These are phyloP conservation scores for Nymphaea thermarum DNA, from an alignment of 164 flowering plant species.

Conservation along the genomic window DNA sequence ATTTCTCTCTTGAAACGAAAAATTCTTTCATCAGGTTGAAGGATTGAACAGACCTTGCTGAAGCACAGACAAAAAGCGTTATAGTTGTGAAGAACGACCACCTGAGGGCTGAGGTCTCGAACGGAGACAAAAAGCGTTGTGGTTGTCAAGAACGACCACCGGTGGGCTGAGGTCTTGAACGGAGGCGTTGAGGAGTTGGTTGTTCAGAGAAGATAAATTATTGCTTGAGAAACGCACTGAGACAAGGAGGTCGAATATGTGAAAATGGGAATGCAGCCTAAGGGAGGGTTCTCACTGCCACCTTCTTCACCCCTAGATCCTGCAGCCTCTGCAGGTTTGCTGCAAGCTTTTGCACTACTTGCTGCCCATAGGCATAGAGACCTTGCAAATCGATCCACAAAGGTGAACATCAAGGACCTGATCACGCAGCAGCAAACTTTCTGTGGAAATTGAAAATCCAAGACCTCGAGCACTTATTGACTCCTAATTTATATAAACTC, in stretches of 20 bases:
- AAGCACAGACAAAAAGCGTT: neutral
- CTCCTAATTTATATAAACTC: no score
- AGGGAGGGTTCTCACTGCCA: neutral
- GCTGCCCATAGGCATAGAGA: neutral
- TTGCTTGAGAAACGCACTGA: neutral
- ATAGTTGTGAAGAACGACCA: neutral
- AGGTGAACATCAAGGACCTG: no score
- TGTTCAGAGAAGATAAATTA: neutral
- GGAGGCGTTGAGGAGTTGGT: neutral
- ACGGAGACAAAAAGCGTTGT: neutral
- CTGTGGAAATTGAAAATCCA: no score
- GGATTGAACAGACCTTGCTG: neutral
- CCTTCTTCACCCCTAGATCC: neutral
- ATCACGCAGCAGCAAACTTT: no score
- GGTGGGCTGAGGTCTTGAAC: neutral
- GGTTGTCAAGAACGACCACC: neutral
- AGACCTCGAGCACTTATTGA: no score
- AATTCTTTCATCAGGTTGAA: no score
- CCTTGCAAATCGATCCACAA: neutral
- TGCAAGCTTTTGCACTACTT: neutral
- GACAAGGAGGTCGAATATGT: neutral
- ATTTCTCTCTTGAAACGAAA: no score
- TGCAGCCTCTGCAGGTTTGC: neutral
- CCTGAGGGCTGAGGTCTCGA: neutral
- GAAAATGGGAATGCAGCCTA: neutral